Conservation (phyloP, 768 basidiomycete species). For the Albatrellus ellisii region DNA sequence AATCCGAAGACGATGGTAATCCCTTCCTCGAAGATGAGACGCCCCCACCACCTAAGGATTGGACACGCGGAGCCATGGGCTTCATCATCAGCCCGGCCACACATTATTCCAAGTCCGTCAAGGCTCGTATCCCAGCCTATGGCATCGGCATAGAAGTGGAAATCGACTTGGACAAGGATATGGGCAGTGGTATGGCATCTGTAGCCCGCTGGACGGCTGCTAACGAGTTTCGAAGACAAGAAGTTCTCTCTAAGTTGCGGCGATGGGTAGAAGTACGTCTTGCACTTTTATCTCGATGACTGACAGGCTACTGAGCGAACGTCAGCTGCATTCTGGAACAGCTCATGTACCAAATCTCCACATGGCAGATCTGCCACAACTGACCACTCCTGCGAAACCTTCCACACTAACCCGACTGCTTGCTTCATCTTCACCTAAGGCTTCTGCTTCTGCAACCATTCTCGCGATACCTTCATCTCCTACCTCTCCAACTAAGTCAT, state of each 20-base stretch:
- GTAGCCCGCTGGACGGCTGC: conserved; percentile 80
- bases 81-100: conserved; percentile 60
- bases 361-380: conserved; percentile 48
- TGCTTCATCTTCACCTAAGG: conserved; percentile 63
- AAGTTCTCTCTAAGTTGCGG: conserved; percentile 46
- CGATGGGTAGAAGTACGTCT: conserved; percentile 48
- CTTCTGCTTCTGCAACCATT: conserved; percentile 19
- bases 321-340: conserved; percentile 37
- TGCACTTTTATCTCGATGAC: neutral
- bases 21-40: conserved; percentile 11
- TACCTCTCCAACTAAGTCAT: conserved; percentile 19
- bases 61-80: conserved; percentile 75
- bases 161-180: conserved; percentile 70
- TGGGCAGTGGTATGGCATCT: conserved; percentile 77
- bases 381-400: conserved; percentile 37
- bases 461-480: conserved; percentile 21
- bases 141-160: conserved; percentile 83
- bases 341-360: conserved; percentile 44
- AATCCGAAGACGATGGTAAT: conserved; percentile 18
- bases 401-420: conserved; percentile 60
- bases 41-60: conserved; percentile 38
- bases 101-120: conserved; percentile 52
- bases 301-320: conserved; percentile 6
- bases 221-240: conserved; percentile 43
- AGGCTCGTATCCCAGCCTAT: conserved; percentile 64